A percentile compares a stretch with the other conserved stretches of the same genome.
These are phyloP conservation scores for Fomitiporia mediterranea DNA, from an alignment of 1,284 basidiomycete genomes.

Conservation along the genomic window DNA sequence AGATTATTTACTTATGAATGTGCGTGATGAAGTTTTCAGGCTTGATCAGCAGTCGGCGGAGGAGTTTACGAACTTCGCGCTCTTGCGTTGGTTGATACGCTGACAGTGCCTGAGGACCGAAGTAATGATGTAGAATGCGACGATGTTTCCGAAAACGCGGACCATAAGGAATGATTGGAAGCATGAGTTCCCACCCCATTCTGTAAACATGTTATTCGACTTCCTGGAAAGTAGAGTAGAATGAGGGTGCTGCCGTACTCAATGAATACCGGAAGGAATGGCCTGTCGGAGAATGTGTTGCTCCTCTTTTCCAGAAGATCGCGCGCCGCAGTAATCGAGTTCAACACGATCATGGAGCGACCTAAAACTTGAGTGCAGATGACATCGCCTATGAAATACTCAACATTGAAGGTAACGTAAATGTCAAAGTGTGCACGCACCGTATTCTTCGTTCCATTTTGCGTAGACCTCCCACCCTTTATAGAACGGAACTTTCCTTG, in stretches of 20 bases:
- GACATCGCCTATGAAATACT: constrained; percentile 29
- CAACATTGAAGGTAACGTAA: not conserved
- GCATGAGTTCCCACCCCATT: constrained; percentile 26
- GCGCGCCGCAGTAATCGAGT: constrained; percentile 30
- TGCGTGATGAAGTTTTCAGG: constrained; percentile 23
- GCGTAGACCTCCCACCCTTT: constrained; percentile 30
- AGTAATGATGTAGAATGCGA: constrained; percentile 28
- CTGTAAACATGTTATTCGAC: constrained; percentile 11
- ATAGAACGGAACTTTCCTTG: constrained; percentile 28
- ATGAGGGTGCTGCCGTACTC: too few species aligned
- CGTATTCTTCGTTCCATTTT: constrained; percentile 30
- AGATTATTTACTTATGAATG: constrained; percentile 27
- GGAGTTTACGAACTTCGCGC: constrained; percentile 25
- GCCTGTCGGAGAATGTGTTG: constrained; percentile 36
- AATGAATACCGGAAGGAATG: too few species aligned
- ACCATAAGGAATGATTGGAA: constrained; percentile 27
- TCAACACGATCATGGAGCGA: constrained; percentile 33
- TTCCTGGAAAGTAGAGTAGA: not conserved
- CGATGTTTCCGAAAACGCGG: constrained; percentile 30
- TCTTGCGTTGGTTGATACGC: constrained; percentile 25
- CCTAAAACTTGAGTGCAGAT: constrained; percentile 33
- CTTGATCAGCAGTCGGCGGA: constrained; percentile 23
- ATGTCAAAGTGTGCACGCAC: constrained; percentile 30
- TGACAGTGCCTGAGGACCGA: constrained; percentile 22
- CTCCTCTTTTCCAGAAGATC: constrained; percentile 39